Percentiles rank a stretch among this genome's conserved stretches.
Conservation (phyloP, 352 stramenopile genomes). For the Pythium vanterpoolii region DNA sequence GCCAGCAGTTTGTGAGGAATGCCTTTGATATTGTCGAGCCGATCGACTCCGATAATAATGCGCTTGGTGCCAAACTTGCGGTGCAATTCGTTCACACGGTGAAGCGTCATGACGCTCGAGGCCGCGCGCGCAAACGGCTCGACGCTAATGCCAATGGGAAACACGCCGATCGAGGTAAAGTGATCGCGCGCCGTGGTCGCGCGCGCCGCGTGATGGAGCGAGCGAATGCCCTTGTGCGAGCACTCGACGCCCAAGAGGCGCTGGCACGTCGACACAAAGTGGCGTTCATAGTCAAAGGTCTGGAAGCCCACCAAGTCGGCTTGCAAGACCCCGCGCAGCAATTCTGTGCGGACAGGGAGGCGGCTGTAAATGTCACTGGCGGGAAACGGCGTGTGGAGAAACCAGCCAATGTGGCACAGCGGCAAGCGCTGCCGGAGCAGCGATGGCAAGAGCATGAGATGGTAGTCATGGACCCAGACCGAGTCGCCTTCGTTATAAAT, state of each 20-base stretch:
- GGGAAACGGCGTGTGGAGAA: slow-evolving; percentile 87
- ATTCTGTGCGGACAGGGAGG: slow-evolving; percentile 69
- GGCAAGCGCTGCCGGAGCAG: slow-evolving; percentile 76
- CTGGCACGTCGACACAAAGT: slow-evolving; percentile 84
- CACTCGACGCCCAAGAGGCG: slow-evolving; percentile 67
- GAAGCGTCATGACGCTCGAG: slow-evolving; percentile 48
- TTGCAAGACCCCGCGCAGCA: slow-evolving; percentile 76
- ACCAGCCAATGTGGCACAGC: slow-evolving; percentile 79
- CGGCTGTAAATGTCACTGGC: slow-evolving; percentile 85
- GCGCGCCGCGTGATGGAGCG: slow-evolving; percentile 22
- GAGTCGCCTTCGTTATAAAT: slow-evolving; percentile 88
- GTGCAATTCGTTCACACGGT: slow-evolving; percentile 69
- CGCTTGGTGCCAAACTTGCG: slow-evolving; percentile 76
- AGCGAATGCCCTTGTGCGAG: slow-evolving; percentile 76
- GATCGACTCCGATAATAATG: slow-evolving; percentile 82
- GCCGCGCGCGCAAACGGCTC: slow-evolving; percentile 73
- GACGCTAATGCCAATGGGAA: slow-evolving; percentile 84
- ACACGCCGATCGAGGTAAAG: slow-evolving; percentile 87
- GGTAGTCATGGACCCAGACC: slow-evolving; percentile 90
- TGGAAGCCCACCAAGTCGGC: slow-evolving; percentile 86
- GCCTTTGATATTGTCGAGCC: slow-evolving; percentile 89
- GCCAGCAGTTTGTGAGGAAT: slow-evolving; percentile 88
- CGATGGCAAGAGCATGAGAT: slow-evolving; percentile 87
- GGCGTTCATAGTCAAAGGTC: slow-evolving; percentile 89
- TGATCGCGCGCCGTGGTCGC: slow-evolving; percentile 55